These are phyloP conservation scores for Niveomyces coronatus DNA, from an alignment of 2,329 filamentous ascomycete genomes.

Conservation along the genomic window DNA sequence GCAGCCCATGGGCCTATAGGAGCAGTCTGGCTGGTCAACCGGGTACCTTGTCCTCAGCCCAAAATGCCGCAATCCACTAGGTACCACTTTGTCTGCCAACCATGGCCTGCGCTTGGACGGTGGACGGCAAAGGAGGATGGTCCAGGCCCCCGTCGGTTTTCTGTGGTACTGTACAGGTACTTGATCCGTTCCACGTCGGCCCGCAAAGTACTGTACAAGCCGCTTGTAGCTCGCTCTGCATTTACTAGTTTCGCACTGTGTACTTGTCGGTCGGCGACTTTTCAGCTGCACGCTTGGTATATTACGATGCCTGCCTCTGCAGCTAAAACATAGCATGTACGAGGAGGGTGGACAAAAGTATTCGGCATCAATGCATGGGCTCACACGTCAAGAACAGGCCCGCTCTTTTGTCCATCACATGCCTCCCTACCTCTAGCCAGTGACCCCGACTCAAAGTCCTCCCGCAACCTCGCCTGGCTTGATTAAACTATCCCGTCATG, in stretches of 20 bases:
- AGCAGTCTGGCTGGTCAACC: conserved; percentile 2
- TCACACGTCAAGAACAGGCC: too few relatives aligned
- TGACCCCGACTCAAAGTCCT: too few relatives aligned
- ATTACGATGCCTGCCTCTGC: too few relatives aligned
- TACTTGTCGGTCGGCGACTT: conserved; percentile 17
- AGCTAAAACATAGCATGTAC: too few relatives aligned
- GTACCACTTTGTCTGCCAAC: conserved; percentile 5
- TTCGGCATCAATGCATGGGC: too few relatives aligned
- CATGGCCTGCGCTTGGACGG: conserved; percentile 10
- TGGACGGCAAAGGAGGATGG: too few relatives aligned
- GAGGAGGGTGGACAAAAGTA: too few relatives aligned
- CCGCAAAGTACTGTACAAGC: conserved; percentile 27
- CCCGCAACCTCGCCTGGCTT: too few relatives aligned
- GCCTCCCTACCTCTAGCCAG: too few relatives aligned
- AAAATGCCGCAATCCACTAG: conserved; percentile 9
- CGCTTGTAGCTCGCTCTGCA: neutral
- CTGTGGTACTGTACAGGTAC: conserved; percentile 31
- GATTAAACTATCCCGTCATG: too few relatives aligned
- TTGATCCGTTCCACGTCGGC: conserved; percentile 19
- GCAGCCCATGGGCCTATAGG: neutral
- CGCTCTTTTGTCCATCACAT: too few relatives aligned
- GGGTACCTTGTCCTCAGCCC: conserved; percentile 6
- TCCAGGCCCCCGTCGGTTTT: conserved; percentile 12
- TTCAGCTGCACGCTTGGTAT: conserved; percentile 3
- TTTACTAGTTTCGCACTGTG: conserved; percentile 21